Base-by-base conservation (phyloP, 1,284 basidiomycete species). In the Puccinia sorghi region DNA sequence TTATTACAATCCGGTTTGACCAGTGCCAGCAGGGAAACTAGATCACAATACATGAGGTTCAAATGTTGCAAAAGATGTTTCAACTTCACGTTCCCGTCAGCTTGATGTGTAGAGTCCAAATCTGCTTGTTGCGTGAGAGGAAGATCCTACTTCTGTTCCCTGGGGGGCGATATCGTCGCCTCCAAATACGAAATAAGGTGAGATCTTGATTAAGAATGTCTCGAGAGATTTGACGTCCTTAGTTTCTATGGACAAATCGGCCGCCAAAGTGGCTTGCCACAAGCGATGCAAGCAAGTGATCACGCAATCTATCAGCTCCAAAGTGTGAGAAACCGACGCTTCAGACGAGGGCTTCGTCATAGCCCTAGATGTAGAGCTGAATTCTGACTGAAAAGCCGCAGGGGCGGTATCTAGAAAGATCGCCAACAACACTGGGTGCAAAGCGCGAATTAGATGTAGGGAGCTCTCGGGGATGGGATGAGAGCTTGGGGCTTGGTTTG, bases 341-440 rank as follows among this genome's bases (percentile, higher is more conserved):
- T 22, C 63, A 54, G 56, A 43, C 0, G 81, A 64, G 7, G 81
- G 75, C 3, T 0, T 82, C 61, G 15, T 63, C n/a, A 25, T 80
- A 70, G 11, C 80, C 32, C 6, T n/a, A 5, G 64, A 22, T 17
- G 41, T 46, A 22, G 64, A 63, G 11, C 81, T 54, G 15, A 78
- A 59, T 6, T 84, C 83, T 1, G 90, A 90, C 9, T 89, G 88
- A 84, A 95, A 94, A 2, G 91, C 91, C 11, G 88, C 84, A 1
- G 94, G 92, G 1, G 93, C 92, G 80, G 89, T 89, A 84, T 97
- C 94, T 27, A 97, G 88, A 84, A 93, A 93, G 0, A 91, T 90
- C 7, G 92, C 90, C 1, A 92, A 86, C 6, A 97, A 86, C 3
- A 90, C 90, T 0, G 92, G 87, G 82, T 93, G 89, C 20, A 97